A percentile compares a stretch with the other conserved stretches of the same genome.
Evolutionary conservation across 495 filamentous ascomycete genomes (phyloP).

Genomic region (Penicillium ochrochloron): DNA sequence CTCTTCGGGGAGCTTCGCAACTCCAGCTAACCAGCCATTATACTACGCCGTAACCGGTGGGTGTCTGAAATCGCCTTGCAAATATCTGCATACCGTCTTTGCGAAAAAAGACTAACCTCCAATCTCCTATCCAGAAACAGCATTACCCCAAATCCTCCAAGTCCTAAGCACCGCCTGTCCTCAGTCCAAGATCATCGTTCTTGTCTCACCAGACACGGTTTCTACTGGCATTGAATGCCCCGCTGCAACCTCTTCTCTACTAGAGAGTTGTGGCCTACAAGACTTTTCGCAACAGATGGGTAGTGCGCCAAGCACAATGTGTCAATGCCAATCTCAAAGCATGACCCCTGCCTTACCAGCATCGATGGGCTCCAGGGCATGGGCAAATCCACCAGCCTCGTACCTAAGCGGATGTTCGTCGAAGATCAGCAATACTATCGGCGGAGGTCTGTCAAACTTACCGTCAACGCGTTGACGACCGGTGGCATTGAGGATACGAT

Average conservation of each 20-base stretch:
- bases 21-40: slow-evolving; percentile 18
- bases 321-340: slow-evolving; percentile 14
- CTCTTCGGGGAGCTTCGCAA: not conserved
- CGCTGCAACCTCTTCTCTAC: not conserved
- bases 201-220: slow-evolving; percentile 19
- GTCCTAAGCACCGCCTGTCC: slow-evolving; percentile 23
- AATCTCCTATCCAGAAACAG: slow-evolving; percentile 14
- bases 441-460: not conserved
- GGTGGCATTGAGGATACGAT: not conserved
- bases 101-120: not conserved
- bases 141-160: slow-evolving; percentile 32
- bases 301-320: not conserved
- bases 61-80: not conserved
- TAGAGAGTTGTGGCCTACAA: not conserved
- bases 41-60: slow-evolving; percentile 32
- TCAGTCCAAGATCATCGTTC: slow-evolving; percentile 26
- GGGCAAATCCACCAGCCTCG: not conserved
- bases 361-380: not conserved
- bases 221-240: not conserved
- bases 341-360: not conserved
- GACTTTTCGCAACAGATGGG: not conserved
- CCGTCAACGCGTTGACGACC: not conserved
- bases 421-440: not conserved
- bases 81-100: not conserved
- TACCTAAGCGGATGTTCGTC: slow-evolving; percentile 6